Conservation (phyloP, 2,329 filamentous ascomycete species). For the Amesomyces nigricolor region DNA sequence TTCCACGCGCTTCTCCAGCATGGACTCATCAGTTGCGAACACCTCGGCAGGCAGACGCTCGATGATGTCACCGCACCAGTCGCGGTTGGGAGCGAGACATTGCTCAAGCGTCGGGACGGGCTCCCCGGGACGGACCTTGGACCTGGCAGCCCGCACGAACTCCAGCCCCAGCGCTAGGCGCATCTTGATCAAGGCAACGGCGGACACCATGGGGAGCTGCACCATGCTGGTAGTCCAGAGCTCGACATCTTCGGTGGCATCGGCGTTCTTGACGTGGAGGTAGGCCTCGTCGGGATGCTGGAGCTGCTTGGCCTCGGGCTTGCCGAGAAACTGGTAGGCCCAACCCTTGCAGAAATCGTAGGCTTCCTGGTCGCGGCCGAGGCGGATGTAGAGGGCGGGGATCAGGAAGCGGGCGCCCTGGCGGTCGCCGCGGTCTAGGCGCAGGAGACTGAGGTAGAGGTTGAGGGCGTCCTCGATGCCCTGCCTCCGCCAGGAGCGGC, state of each 20-base stretch:
- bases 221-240: constrained; percentile 5
- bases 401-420: constrained; percentile 38
- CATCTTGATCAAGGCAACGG: constrained; percentile 11
- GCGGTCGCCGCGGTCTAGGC: constrained; percentile 40
- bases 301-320: constrained; percentile 36
- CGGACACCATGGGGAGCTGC: not conserved
- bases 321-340: constrained; percentile 24
- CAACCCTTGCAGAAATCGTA: constrained; percentile 45
- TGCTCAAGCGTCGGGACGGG: too few relatives aligned
- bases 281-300: constrained; percentile 25
- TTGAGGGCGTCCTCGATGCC: constrained; percentile 36
- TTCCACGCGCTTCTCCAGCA: too few relatives aligned
- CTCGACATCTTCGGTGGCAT: constrained; percentile 35
- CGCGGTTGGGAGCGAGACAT: too few relatives aligned
- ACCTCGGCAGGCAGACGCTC: too few relatives aligned
- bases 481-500: constrained; percentile 30
- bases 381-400: constrained; percentile 40
- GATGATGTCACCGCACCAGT: too few relatives aligned
- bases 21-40: too few relatives aligned
- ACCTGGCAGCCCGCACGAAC: not conserved
- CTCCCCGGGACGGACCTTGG: too few relatives aligned
- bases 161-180: constrained; percentile 1
- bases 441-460: constrained; percentile 40
- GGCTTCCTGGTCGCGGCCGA: constrained; percentile 46
- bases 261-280: constrained; percentile 35